These are phyloP conservation scores for Lagenidium sp. DNA, from an alignment of 352 stramenopile genomes.

Conservation along the genomic window DNA sequence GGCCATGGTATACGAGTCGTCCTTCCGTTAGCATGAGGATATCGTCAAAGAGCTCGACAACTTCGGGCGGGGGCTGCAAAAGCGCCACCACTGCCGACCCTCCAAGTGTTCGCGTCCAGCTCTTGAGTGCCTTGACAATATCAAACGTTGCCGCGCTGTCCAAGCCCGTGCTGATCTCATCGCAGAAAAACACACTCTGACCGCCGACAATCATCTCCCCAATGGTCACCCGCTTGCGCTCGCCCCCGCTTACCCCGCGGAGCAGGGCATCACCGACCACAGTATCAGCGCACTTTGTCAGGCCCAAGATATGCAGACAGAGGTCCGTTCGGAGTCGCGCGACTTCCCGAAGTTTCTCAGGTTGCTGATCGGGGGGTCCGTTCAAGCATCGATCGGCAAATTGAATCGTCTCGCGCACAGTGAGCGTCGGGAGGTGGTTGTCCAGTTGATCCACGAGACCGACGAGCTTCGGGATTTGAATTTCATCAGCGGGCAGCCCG, in stretches of 20 bases:
- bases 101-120: conserved; percentile 20
- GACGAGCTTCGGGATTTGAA: conserved; percentile 46
- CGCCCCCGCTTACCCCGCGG: conserved; percentile 80
- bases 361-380: conserved; percentile 27
- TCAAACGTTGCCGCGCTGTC: conserved; percentile 88
- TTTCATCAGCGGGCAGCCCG: conserved; percentile 28
- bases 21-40: conserved; percentile 83
- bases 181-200: conserved; percentile 61
- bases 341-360: conserved; percentile 54
- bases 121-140: conserved; percentile 52
- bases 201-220: conserved; percentile 84
- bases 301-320: conserved; percentile 52
- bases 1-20: conserved; percentile 83
- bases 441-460: conserved; percentile 69
- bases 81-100: conserved; percentile 26
- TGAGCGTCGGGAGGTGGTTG: conserved; percentile 83
- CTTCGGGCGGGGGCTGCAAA: conserved; percentile 64
- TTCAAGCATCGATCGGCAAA: conserved; percentile 90
- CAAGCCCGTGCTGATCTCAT: conserved; percentile 89
- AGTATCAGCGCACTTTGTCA: conserved; percentile 75
- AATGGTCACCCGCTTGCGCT: conserved; percentile 81
- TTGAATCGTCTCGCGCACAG: conserved; percentile 90
- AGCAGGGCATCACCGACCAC: conserved; percentile 82
- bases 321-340: conserved; percentile 38
- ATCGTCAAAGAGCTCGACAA: conserved; percentile 91